These are phyloP conservation scores for Suillus hirtellus DNA, from an alignment of 768 basidiomycete genomes.

Conservation along the genomic window DNA sequence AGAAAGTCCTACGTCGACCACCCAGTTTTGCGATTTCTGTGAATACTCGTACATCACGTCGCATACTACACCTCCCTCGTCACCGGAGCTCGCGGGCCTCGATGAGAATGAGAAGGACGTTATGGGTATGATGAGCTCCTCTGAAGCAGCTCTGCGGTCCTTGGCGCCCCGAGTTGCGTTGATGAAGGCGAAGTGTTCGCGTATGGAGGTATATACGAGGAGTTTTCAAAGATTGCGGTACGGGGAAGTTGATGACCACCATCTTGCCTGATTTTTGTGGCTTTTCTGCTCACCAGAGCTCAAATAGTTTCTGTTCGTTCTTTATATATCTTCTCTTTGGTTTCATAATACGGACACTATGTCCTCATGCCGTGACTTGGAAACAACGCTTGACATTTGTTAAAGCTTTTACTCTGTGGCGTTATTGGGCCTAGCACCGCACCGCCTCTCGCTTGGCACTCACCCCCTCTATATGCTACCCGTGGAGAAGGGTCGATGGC, in stretches of 20 bases:
- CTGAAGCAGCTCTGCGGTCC: constrained; percentile 1
- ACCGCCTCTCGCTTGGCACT: not conserved
- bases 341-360: not conserved
- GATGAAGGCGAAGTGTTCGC: not conserved
- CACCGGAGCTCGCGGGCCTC: constrained; percentile 20
- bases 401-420: too few species aligned
- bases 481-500: not conserved
- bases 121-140: not conserved
- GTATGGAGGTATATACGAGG: not conserved
- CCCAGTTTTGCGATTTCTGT: constrained; percentile 25
- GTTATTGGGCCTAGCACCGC: not conserved
- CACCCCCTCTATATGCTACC: not conserved
- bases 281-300: not conserved
- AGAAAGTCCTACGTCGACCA: constrained; percentile 13
- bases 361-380: not conserved
- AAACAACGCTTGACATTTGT: not conserved
- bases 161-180: not conserved
- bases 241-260: not conserved
- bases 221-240: constrained; percentile 4
- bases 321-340: not conserved
- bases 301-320: not conserved
- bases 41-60: constrained; percentile 34
- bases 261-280: not conserved
- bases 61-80: constrained; percentile 32
- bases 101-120: constrained; percentile 12